Percentiles rank a stretch among this genome's conserved stretches.
Conservation (phyloP, 306 rosid species). For the Quercus glauca region DNA sequence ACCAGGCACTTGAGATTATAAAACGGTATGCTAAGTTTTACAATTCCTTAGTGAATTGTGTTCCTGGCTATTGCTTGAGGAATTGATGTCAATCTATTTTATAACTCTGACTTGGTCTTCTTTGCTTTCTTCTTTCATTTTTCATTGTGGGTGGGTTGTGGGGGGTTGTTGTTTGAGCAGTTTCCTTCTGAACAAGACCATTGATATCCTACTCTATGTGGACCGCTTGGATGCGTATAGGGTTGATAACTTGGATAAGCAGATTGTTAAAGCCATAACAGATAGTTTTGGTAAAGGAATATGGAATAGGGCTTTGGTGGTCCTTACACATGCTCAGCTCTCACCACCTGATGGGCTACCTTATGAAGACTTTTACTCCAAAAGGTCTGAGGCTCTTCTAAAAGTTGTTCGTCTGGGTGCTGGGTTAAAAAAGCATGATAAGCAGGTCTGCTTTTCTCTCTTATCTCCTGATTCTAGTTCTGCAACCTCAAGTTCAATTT, state of each 20-base stretch:
- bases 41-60: constrained; percentile 1
- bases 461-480: neutral
- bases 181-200: constrained; percentile 89
- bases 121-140: constrained; percentile 1
- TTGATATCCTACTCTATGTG: constrained; percentile 89
- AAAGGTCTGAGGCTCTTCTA: constrained; percentile 84
- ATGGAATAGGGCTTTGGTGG: constrained; percentile 85
- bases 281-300: constrained; percentile 81
- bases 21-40: constrained; percentile 50
- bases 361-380: constrained; percentile 75
- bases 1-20: constrained; percentile 67
- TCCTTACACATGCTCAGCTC: constrained; percentile 88
- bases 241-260: constrained; percentile 88
- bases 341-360: constrained; percentile 92
- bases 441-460: constrained; percentile 40
- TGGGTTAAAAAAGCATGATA: constrained; percentile 53
- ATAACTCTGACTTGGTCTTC: constrained; percentile 1
- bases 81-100: neutral
- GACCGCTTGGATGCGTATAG: constrained; percentile 93
- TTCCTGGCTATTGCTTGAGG: neutral
- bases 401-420: constrained; percentile 60
- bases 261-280: constrained; percentile 73
- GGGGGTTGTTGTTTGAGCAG: constrained; percentile 38
- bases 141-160: constrained; percentile 1
- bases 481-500: neutral